Base-by-base conservation (phyloP, 768 basidiomycete species). In the Termitomyces sp. region DNA sequence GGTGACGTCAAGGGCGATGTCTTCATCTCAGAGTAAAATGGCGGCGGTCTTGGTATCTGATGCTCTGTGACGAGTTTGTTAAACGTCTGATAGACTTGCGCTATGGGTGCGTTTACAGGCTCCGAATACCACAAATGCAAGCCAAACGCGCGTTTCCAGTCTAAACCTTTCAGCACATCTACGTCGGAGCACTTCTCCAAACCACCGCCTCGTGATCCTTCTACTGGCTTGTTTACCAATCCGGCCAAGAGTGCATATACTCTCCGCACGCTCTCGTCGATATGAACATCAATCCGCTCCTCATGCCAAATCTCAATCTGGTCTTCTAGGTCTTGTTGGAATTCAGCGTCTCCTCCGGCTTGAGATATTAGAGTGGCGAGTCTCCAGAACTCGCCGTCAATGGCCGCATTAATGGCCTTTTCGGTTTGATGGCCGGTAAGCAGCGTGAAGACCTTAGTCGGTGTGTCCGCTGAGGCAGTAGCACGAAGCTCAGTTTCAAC, bases 61-160 rank as follows among this genome's bases (percentile, higher is more conserved):
- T 70, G 61, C 39, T 65, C 34, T 48, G 74, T 75, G 61, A 70
- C 70, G 13, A 74, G 71, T 13, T 71, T 66, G 33, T 82, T 78
- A 68, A 89, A 96, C 0, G 81, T 72, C 12, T 77, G 70, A 63
- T 92, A 86, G 1, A 87, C 86, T 44, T 88, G 81, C 2, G 83
- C 75, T 57, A 94, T 82, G 4, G 90, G 76, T 3, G 87, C 80
- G 58, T 90, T 82, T 62, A 92, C 77, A 3, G 84, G 79, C 44
- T 86, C 80, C 0, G 85, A 85, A 69, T 87, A 98, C 97, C 97
- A 99, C 33, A 98, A 73, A 60, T 87, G 87, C 45, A 98, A 73
- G 2, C 92, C 97, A 67, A 98, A 91, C 0, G 87, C 87, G 20
- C 94, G 84, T 69, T 94, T 95, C 97, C 97, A 99, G 68, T 97